phyloP scores from a whole-genome alignment of 2,329 filamentous ascomycete species.

The Cryphonectria naterciae region DNA sequence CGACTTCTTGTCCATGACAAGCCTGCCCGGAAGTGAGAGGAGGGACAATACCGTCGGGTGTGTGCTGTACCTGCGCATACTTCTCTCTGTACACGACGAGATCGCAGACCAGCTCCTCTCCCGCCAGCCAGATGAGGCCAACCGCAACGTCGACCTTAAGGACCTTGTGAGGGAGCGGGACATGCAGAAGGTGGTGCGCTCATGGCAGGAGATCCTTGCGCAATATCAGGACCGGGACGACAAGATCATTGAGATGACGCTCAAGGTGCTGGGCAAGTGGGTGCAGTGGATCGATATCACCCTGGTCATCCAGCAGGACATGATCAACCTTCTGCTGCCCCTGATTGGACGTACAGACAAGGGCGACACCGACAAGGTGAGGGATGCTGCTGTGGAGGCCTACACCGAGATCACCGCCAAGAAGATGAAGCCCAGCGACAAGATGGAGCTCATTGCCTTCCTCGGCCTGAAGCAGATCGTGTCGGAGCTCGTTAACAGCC shows the following conservation, averaged over 20 bases:
- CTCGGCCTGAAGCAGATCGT: slow-evolving; percentile 87
- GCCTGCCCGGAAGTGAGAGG: slow-evolving; percentile 59
- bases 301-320: slow-evolving; percentile 85
- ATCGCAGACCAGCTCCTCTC: slow-evolving; percentile 91
- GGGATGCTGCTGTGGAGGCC: slow-evolving; percentile 90
- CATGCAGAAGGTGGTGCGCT: slow-evolving; percentile 82
- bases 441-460: slow-evolving; percentile 91
- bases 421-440: slow-evolving; percentile 94
- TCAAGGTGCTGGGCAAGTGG: slow-evolving; percentile 94
- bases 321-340: slow-evolving; percentile 83
- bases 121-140: slow-evolving; percentile 76
- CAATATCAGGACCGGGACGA: slow-evolving; percentile 75
- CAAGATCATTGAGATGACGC: slow-evolving; percentile 79
- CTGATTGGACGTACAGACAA: slow-evolving; percentile 77
- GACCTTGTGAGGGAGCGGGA: slow-evolving; percentile 86
- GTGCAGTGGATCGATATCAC: slow-evolving; percentile 99
- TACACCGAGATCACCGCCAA: slow-evolving; percentile 96
- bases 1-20: slow-evolving; percentile 81
- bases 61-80: slow-evolving; percentile 83
- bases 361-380: slow-evolving; percentile 74
- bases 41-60: slow-evolving; percentile 76
- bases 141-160: slow-evolving; percentile 87
- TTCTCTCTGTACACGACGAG: slow-evolving; percentile 92
- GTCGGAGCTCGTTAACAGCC: slow-evolving; percentile 81
- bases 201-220: slow-evolving; percentile 88